phyloP scores from a whole-genome alignment of 2,329 filamentous ascomycete species.

The Drechslera avenae region DNA sequence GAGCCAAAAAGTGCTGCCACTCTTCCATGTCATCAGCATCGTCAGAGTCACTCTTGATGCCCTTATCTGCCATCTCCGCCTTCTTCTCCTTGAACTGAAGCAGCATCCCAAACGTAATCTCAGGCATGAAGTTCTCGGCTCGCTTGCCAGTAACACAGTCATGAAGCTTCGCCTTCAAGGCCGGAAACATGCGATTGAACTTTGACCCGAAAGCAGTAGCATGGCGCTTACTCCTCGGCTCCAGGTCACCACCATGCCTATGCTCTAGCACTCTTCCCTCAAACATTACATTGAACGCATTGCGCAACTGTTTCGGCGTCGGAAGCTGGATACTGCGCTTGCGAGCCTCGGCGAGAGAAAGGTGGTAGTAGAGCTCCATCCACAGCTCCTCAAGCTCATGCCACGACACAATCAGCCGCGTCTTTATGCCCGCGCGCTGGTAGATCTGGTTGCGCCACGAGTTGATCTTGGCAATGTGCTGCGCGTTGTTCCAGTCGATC shows the following conservation, averaged over 20 bases:
- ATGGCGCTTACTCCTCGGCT: slow-evolving; percentile 6
- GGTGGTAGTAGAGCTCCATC: slow-evolving; percentile 26
- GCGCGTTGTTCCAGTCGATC: slow-evolving; percentile 26
- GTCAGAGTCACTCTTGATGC: slow-evolving; percentile 2
- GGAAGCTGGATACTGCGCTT: slow-evolving; percentile 18
- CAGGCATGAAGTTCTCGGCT: slow-evolving; percentile 17
- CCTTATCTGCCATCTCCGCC: not conserved
- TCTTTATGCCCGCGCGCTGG: slow-evolving; percentile 25
- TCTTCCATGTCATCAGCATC: slow-evolving; percentile 8
- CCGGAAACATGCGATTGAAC: slow-evolving; percentile 18
- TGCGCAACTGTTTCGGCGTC: not conserved
- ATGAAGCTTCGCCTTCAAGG: slow-evolving; percentile 4
- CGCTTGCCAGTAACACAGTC: slow-evolving; percentile 7
- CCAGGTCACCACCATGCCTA: not conserved
- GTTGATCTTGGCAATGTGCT: slow-evolving; percentile 30
- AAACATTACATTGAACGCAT: slow-evolving; percentile 26
- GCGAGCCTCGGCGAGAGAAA: slow-evolving; percentile 18
- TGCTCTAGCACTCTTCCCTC: slow-evolving; percentile 7
- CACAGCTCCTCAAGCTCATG: slow-evolving; percentile 23
- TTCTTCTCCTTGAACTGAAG: slow-evolving; percentile 14
- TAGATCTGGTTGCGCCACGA: slow-evolving; percentile 33
- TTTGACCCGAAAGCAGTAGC: slow-evolving; percentile 23
- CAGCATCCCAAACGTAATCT: slow-evolving; percentile 17
- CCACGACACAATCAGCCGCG: slow-evolving; percentile 21
- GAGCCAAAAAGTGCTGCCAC: slow-evolving; percentile 9